These are phyloP conservation scores for Pleodorina starrii DNA, from an alignment of 139 green algal genomes.

Conservation along the genomic window DNA sequence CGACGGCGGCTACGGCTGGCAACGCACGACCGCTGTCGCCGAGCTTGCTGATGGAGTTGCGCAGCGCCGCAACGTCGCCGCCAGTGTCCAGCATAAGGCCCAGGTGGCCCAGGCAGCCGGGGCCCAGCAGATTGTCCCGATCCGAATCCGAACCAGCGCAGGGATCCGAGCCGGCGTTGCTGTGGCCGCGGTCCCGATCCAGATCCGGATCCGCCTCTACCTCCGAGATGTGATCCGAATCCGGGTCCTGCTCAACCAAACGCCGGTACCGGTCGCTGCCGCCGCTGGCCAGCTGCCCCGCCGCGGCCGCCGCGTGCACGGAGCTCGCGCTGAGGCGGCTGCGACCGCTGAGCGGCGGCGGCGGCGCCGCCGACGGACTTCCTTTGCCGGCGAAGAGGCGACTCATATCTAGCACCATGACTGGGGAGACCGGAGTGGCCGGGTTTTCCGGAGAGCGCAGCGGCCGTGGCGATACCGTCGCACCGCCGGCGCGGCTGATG, in stretches of 20 bases:
- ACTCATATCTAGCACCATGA: conserved; percentile 3
- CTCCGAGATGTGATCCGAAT: background rate
- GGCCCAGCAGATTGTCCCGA: conserved; percentile 9
- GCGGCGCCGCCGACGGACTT: background rate
- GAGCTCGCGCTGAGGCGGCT: background rate
- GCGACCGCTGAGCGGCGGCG: background rate
- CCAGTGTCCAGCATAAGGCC: background rate
- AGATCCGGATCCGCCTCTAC: background rate
- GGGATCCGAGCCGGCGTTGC: background rate
- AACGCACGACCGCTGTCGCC: background rate
- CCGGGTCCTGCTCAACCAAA: background rate
- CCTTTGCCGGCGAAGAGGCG: background rate
- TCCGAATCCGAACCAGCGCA: background rate
- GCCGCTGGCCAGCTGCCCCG: background rate
- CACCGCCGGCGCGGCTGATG: background rate
- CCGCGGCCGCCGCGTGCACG: background rate
- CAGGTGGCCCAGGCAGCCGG: background rate
- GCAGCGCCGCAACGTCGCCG: background rate
- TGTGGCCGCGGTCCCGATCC: background rate
- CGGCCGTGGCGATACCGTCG: background rate
- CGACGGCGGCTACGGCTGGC: background rate
- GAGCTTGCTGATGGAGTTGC: background rate
- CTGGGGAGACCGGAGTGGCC: background rate
- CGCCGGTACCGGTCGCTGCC: background rate
- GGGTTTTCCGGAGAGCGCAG: background rate